These are phyloP conservation scores for Chlamydomonas reinhardtii DNA, from an alignment of 163 green algal genomes.

Conservation along the genomic window DNA sequence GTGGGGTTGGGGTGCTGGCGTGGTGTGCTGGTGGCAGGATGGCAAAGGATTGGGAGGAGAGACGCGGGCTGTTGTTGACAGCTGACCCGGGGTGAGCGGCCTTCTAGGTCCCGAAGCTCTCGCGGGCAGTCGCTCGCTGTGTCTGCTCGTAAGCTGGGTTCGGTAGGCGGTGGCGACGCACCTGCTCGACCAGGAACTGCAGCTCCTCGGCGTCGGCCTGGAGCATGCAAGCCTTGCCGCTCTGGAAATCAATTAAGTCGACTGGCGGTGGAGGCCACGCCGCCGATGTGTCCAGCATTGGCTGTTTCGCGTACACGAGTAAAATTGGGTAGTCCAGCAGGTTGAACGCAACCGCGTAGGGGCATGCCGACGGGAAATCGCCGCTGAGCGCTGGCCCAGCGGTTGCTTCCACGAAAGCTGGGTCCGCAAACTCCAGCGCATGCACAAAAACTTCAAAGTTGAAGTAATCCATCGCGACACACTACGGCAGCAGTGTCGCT, in stretches of 20 bases:
- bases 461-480: constrained; percentile 14
- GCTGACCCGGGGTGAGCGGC: too few relatives aligned
- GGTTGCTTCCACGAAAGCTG: constrained; percentile 33
- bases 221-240: constrained; percentile 51
- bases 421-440: constrained; percentile 35
- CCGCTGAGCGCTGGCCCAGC: not conserved
- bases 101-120: too few relatives aligned
- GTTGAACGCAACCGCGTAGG: constrained; percentile 44
- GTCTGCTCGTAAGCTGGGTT: too few relatives aligned
- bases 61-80: not conserved
- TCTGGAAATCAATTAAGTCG: constrained; percentile 31
- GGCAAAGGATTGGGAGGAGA: too few relatives aligned
- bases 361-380: not conserved
- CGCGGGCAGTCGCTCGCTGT: too few relatives aligned
- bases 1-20: too few relatives aligned
- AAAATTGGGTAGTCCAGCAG: constrained; percentile 58
- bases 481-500: too few relatives aligned
- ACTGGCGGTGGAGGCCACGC: too few relatives aligned
- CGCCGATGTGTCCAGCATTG: not conserved
- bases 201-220: constrained; percentile 52
- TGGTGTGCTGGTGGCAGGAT: too few relatives aligned
- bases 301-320: constrained; percentile 39
- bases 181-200: constrained; percentile 49
- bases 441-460: constrained; percentile 51
- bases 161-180: not conserved